Percentiles rank a stretch among this genome's conserved stretches.
These are phyloP conservation scores for Cyberlindnera nakhonratchasimensis DNA, from an alignment of 805 yeast genomes.

Conservation along the genomic window DNA sequence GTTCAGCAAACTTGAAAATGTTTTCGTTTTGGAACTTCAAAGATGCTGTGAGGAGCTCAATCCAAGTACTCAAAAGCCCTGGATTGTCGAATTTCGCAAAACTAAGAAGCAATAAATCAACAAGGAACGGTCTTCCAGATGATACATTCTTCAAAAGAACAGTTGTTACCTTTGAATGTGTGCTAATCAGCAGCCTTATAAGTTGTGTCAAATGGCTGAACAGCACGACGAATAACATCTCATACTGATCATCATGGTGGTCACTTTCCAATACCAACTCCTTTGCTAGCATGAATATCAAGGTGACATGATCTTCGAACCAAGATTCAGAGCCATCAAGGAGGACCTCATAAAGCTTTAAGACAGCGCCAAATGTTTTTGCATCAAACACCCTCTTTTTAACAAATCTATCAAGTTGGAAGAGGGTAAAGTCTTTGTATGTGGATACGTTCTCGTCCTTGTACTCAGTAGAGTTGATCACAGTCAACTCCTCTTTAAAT, in stretches of 20 bases:
- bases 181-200: constrained; percentile 17
- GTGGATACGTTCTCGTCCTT: constrained; percentile 48
- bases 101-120: constrained; percentile 24
- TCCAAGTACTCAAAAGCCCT: constrained; percentile 22
- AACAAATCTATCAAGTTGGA: constrained; percentile 46
- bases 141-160: constrained; percentile 16
- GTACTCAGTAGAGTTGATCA: constrained; percentile 46
- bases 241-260: constrained; percentile 14
- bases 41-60: constrained; percentile 19
- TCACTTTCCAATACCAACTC: constrained; percentile 18
- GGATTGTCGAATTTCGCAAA: constrained; percentile 24
- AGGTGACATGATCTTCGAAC: constrained; percentile 43
- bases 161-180: constrained; percentile 17
- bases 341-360: constrained; percentile 44
- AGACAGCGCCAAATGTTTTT: constrained; percentile 38
- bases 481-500: constrained; percentile 57
- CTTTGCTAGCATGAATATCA: constrained; percentile 37
- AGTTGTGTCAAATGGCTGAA: constrained; percentile 25
- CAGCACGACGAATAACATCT: constrained; percentile 22
- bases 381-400: constrained; percentile 32
- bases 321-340: constrained; percentile 56
- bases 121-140: constrained; percentile 18
- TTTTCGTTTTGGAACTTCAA: constrained; percentile 26
- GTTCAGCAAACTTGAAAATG: constrained; percentile 26
- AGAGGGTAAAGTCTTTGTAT: constrained; percentile 53